phyloP scores from a whole-genome alignment of 1,284 basidiomycete genomes.

The Ustilago loliicola region DNA sequence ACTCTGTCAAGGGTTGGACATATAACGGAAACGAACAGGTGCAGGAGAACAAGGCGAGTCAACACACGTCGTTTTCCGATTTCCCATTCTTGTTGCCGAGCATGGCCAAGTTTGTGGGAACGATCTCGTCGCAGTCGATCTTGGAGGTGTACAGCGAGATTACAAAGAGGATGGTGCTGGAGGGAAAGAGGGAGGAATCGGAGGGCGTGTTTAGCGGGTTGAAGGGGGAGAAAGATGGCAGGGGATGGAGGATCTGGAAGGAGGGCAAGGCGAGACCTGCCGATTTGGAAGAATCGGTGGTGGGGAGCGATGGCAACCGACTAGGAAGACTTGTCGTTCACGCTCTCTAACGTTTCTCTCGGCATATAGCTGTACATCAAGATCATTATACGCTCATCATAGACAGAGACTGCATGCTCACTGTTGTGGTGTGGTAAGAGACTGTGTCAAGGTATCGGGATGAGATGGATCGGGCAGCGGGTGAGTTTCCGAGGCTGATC shows the following conservation, averaged over 20 bases:
- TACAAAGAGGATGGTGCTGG: slow-evolving; percentile 28
- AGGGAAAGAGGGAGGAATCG: slow-evolving; percentile 31
- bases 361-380: background rate
- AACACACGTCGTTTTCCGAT: slow-evolving; percentile 61
- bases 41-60: slow-evolving; percentile 27
- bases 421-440: background rate
- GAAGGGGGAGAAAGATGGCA: slow-evolving; percentile 24
- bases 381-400: background rate
- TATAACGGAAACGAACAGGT: slow-evolving; percentile 32
- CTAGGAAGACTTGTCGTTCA: slow-evolving; percentile 34
- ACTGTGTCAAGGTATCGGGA: slow-evolving; percentile 4
- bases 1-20: slow-evolving; percentile 27
- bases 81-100: slow-evolving; percentile 59
- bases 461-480: slow-evolving; percentile 11
- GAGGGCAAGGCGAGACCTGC: slow-evolving; percentile 31
- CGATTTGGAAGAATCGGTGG: slow-evolving; percentile 8
- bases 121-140: slow-evolving; percentile 26
- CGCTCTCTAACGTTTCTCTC: slow-evolving; percentile 10
- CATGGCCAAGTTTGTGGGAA: slow-evolving; percentile 49
- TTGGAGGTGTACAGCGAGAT: slow-evolving; percentile 37
- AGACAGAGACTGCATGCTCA: background rate
- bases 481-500: slow-evolving; percentile 29
- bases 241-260: slow-evolving; percentile 45
- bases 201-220: slow-evolving; percentile 42
- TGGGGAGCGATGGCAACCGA: slow-evolving; percentile 26